Conservation (phyloP, 1,284 basidiomycete genomes). For the Rhodotorula mucilaginosa region DNA sequence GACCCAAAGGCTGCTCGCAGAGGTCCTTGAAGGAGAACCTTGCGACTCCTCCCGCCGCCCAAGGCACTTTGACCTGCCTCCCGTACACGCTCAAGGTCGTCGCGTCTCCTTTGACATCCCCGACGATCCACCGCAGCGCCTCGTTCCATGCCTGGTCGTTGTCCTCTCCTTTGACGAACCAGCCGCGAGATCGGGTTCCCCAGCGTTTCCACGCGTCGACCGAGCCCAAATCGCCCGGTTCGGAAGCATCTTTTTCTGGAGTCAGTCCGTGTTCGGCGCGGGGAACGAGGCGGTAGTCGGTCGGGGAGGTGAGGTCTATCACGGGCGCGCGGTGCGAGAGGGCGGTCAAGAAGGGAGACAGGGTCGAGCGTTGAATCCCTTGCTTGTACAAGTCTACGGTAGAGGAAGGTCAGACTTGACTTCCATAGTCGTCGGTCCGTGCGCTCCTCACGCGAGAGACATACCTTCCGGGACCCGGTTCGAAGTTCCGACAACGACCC, state of each 20-base stretch:
- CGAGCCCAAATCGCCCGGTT: slow-evolving; percentile 22
- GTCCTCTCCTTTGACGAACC: slow-evolving; percentile 40
- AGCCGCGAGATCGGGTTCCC: slow-evolving; percentile 35
- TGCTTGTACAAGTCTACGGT: slow-evolving; percentile 61
- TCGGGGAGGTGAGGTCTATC: slow-evolving; percentile 54
- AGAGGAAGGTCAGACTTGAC: neutral
- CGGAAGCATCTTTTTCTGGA: slow-evolving; percentile 1
- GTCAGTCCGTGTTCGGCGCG: slow-evolving; percentile 21
- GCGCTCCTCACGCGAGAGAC: neutral
- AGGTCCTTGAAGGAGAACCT: slow-evolving; percentile 63
- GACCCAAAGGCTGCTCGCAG: slow-evolving; percentile 64
- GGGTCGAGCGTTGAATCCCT: slow-evolving; percentile 60
- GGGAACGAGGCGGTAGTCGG: slow-evolving; percentile 46
- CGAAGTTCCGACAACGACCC: slow-evolving; percentile 60
- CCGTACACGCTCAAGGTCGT: slow-evolving; percentile 55
- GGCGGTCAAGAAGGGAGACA: slow-evolving; percentile 64
- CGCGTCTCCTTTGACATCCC: slow-evolving; percentile 8
- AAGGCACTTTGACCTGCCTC: slow-evolving; percentile 57
- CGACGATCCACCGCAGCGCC: slow-evolving; percentile 44
- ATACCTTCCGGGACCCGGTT: slow-evolving; percentile 46
- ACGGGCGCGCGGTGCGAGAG: slow-evolving; percentile 64
- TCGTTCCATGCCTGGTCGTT: slow-evolving; percentile 46
- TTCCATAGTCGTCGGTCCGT: too few relatives aligned
- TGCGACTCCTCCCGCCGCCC: slow-evolving; percentile 52
- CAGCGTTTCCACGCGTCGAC: slow-evolving; percentile 37